phyloP scores from a whole-genome alignment of 2,329 filamentous ascomycete species.

The Elsinoe batatas region DNA sequence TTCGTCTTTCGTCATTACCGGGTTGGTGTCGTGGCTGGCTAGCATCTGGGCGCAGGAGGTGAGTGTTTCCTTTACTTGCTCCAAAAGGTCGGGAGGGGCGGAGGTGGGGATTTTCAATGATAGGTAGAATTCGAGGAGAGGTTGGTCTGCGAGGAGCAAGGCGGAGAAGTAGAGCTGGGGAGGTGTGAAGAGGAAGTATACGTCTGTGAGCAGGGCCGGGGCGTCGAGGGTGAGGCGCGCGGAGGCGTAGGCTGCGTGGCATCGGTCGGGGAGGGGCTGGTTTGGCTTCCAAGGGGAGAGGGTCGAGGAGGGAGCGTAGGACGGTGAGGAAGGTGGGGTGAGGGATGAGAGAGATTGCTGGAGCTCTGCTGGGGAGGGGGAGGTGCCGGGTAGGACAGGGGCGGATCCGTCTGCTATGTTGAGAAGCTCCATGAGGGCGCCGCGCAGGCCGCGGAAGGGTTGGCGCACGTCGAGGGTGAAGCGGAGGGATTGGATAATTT shows the following conservation, averaged over 20 bases:
- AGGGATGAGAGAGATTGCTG: constrained; percentile 25
- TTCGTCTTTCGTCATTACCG: constrained; percentile 25
- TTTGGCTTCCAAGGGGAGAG: constrained; percentile 4
- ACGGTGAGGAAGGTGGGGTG: constrained; percentile 14
- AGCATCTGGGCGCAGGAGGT: constrained; percentile 33
- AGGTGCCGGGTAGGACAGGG: constrained; percentile 18
- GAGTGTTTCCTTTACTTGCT: constrained; percentile 32
- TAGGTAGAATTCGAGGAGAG: constrained; percentile 44
- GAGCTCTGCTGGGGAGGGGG: constrained; percentile 19
- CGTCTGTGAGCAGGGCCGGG: constrained; percentile 78
- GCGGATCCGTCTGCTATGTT: constrained; percentile 54
- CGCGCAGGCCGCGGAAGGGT: constrained; percentile 79
- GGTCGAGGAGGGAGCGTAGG: background rate
- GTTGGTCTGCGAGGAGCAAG: constrained; percentile 62
- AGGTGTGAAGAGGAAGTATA: constrained; percentile 93
- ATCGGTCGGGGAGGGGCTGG: constrained; percentile 32
- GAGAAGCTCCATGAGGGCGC: constrained; percentile 71
- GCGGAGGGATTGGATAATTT: constrained; percentile 81
- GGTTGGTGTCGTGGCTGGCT: constrained; percentile 19
- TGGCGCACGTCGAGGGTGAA: constrained; percentile 92
- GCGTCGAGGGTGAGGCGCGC: constrained; percentile 61
- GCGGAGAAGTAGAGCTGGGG: constrained; percentile 88
- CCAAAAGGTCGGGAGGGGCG: constrained; percentile 16
- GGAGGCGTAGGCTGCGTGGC: constrained; percentile 57
- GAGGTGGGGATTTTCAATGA: constrained; percentile 31